A percentile compares a stretch with the other conserved stretches of the same genome.
phyloP scores from a whole-genome alignment of 371 early-diverging fungal genomes.

The Haplosporangium sp. region DNA sequence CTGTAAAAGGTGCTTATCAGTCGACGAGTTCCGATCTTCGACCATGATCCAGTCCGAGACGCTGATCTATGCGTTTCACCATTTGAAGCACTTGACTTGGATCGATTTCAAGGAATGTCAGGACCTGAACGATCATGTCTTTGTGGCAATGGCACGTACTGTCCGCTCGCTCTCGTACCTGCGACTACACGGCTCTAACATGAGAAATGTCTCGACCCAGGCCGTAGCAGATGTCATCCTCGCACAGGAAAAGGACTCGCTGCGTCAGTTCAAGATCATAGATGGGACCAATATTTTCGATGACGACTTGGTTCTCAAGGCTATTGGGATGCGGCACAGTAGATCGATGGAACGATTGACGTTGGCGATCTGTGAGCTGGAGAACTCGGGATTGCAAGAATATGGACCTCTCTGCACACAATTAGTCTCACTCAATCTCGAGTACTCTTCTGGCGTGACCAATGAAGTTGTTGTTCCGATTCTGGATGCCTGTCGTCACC shows the following conservation, averaged over 20 bases:
- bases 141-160: slow-evolving; percentile 26
- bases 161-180: slow-evolving; percentile 33
- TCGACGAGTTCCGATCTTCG: slow-evolving; percentile 35
- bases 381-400: slow-evolving; percentile 35
- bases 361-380: slow-evolving; percentile 43
- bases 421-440: slow-evolving; percentile 42
- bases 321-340: slow-evolving; percentile 37
- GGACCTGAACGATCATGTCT: slow-evolving; percentile 33
- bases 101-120: slow-evolving; percentile 42
- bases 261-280: slow-evolving; percentile 46
- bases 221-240: slow-evolving; percentile 32
- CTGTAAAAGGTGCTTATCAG: slow-evolving; percentile 20
- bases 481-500: slow-evolving; percentile 27
- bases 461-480: slow-evolving; percentile 39
- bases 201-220: slow-evolving; percentile 20
- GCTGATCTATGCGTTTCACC: slow-evolving; percentile 35
- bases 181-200: slow-evolving; percentile 32
- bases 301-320: slow-evolving; percentile 28
- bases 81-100: slow-evolving; percentile 34
- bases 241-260: slow-evolving; percentile 32
- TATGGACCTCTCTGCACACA: slow-evolving; percentile 25
- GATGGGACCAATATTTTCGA: slow-evolving; percentile 47
- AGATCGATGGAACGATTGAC: slow-evolving; percentile 46
- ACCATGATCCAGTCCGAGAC: slow-evolving; percentile 28
- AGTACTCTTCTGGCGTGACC: slow-evolving; percentile 45